Evolutionary conservation across 2,329 filamentous ascomycete genomes (phyloP), one percentile per base, ranked within the genome.

Genomic region (Ceratocystis albifundus): DNA sequence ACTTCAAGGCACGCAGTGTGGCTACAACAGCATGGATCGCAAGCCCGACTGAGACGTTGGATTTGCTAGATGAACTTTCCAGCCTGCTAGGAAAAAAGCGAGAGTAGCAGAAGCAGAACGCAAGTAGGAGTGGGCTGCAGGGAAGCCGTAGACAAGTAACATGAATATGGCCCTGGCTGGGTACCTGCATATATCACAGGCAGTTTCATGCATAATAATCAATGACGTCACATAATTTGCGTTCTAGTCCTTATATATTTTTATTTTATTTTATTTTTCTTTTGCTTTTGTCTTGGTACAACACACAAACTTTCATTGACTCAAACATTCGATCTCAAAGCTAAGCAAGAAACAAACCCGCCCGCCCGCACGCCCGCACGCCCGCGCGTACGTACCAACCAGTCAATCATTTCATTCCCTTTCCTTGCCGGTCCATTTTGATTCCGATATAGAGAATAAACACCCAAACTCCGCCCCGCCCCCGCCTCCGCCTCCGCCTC

Each of bases 11-110:
- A 6, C 82, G 93, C 36, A 84, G 91, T 71, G 92, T 95, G 22
- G 94, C 90, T 44, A 96, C 93, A 0, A 97, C 94, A 25, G 92
- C 93, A 0, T 99, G 94, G 94, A 96, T 99, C 70, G 93, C 94
- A 0, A 96, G 85, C 73, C 94, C 94, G 0, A 80, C 82, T 0
- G 94, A 99, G 80, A 99, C 94, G 36, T 90, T 96, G 48, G 86
- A 89, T 71, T 76, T 97, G 71, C 77, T 99, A 68, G 91, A 96
- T 72, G 94, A 97, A 78, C 78, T 96, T 73, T 80, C 80, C 0
- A 80, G 79, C 62, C 72, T 89, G 72, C 81, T 80, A 75, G 76
- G 73, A n/a, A 78, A 79, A 74, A 78, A 78, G 71, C 69, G 74
- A 65, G 73, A 72, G 28, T 72, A 70, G 65, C 30, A n/a, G 30